Base-by-base conservation (phyloP, 179 eudicot species). In the Carnegiea gigantea region DNA sequence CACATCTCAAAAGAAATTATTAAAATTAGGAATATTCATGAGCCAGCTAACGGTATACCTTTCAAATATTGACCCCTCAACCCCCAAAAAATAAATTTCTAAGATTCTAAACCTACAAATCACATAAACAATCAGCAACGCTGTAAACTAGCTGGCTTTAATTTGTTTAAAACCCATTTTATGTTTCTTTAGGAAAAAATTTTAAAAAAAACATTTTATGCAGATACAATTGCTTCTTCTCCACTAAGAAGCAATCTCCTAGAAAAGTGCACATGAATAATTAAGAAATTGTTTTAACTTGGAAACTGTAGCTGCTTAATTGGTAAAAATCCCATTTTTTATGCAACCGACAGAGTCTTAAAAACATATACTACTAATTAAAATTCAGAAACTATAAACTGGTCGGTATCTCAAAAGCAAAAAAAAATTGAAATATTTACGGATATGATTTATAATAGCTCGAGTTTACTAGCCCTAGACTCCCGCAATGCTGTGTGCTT, bases 61-160 rank as follows among this genome's bases (percentile, higher is more conserved):
- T 67, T 67, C 71, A 67, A 67, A 67, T 3, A 62, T 23, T n/a
- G 26, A 62, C 28, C 68, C 68, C 68, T 17, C 57, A 51, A 40
- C 60, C 20, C 60, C 68, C 30, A 62, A 6, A 62, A 21, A 62
- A 23, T 9, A 62, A n/a, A 62, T 0, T 3, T 62, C 11, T 62
- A 6, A 0, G 57, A 51, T 67, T 28, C 36, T 28, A 28, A 28
- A 10, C 8, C 0, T 67, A 28, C 1, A 67, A 67, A 67, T 17
- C 6, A 67, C 12, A 14, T 0, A 67, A 67, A 67, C 36, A 10
- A 26, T 67, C 36, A 67, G 38, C 0, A 67, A 12, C 38, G 40
- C 72, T 28, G 36, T 67, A 23, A 67, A 33, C 71, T 67, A 67
- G 71, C 71, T 67, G 38, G 71, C 71, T 67, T 67, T 28, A 3